Evolutionary conservation across 805 yeast genomes (phyloP), one percentile per base, ranked within the genome.

Genomic region (Pachysolen tannophilus): DNA sequence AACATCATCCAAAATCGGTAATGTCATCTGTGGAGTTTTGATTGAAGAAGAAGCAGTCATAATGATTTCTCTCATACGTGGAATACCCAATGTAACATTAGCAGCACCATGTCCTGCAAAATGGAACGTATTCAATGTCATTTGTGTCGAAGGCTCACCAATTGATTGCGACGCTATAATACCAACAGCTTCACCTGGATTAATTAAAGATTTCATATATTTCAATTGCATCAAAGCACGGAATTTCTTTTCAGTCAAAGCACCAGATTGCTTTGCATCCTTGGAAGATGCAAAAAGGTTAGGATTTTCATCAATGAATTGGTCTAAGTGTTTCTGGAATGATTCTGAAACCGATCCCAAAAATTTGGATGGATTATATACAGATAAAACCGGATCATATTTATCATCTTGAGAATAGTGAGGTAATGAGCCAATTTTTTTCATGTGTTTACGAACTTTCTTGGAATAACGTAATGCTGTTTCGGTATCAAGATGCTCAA

Each of bases 61-160:
- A 57, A 92, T 87, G 60, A 92, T 92, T 73, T 92, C 99, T 76
- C 99, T 82, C 85, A 92, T 79, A 76, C 99, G 95, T 28, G 99
- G 99, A 56, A 92, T 92, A 82, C 99, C 99, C 52, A 92, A 72
- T 1, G 99, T 92, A 45, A 92, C 99, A 63, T 92, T 92, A 30
- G 98, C 98, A 39, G 98, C 99, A 77, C 99, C 99, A 66, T 94
- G 98, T 59, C 99, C 99, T 50, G 99, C 99, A 55, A 92, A 92
- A 69, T 92, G 98, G 85, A 90, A 90, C 40, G 94, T 82, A 56
- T 82, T 82, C 53, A 82, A 74, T 13, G 99, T 92, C 99, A 92
- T 92, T 67, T 92, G 99, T 3, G 99, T 92, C 4, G 97, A 86
- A 34, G 99, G 99, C 63, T 92, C 99, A 63, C 99, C 99, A 58